Evolutionary conservation across 441 rosid species (phyloP).

Genomic region (Isatis lusitanica): DNA sequence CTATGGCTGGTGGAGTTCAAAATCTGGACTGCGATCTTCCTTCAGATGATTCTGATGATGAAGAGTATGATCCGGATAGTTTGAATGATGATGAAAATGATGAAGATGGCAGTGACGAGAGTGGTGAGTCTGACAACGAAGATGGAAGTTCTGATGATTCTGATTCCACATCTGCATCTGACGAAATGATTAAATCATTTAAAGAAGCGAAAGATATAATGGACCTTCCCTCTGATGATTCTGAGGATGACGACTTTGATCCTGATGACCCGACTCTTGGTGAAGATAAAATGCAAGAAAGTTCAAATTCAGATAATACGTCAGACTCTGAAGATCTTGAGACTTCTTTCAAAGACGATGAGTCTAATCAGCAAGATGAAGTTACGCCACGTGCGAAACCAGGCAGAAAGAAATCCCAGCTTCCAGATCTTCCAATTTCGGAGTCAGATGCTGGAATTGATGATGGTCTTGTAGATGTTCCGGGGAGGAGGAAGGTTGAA

Average conservation of each 20-base stretch:
- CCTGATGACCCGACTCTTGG: conserved; percentile 60
- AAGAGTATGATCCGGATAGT: conserved; percentile 70
- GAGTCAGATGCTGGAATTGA: conserved; percentile 47
- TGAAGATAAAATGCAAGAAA: conserved; percentile 48
- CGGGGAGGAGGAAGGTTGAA: conserved; percentile 57
- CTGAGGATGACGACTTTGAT: conserved; percentile 85
- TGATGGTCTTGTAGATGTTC: conserved; percentile 39
- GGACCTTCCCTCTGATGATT: conserved; percentile 84
- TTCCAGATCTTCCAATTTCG: conserved; percentile 35
- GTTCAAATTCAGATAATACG: conserved; percentile 75
- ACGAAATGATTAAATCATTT: conserved; percentile 45
- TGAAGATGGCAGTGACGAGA: conserved; percentile 49
- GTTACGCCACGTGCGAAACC: conserved; percentile 24
- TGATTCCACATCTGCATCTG: conserved; percentile 63
- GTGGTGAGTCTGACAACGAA: conserved; percentile 48
- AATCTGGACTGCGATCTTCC: conserved; percentile 65
- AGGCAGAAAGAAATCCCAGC: conserved; percentile 32
- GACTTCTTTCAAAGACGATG: conserved; percentile 36
- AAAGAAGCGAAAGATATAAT: conserved; percentile 36
- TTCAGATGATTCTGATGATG: conserved; percentile 90
- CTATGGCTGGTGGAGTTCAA: conserved; percentile 51
- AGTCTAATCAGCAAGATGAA: conserved; percentile 41
- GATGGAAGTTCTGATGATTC: conserved; percentile 66
- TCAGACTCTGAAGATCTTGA: conserved; percentile 80
- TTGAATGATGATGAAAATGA: conserved; percentile 45